Percentiles rank a stretch among this genome's conserved stretches.
Evolutionary conservation across 805 yeast genomes (phyloP).

Genomic region (Yarrowia yakushimensis): DNA sequence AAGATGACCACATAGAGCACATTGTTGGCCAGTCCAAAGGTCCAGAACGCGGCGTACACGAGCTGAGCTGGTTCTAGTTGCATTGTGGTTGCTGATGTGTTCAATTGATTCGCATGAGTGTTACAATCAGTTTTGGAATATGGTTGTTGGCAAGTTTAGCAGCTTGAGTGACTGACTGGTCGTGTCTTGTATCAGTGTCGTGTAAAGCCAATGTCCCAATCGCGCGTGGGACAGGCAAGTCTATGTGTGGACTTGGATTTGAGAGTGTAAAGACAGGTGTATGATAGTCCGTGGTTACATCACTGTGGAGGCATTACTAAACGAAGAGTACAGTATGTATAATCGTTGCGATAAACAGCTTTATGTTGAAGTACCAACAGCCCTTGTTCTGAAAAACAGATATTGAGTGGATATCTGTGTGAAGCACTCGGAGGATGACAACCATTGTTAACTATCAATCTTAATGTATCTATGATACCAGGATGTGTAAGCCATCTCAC

Average conservation of each 20-base stretch:
- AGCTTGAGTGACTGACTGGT: not conserved
- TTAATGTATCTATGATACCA: too few species aligned
- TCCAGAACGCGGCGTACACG: conserved; percentile 53
- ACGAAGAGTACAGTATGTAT: too few species aligned
- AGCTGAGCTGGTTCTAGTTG: conserved; percentile 8
- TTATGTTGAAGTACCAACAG: too few species aligned
- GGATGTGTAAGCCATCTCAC: too few species aligned
- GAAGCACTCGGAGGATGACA: too few species aligned
- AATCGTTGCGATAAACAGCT: too few species aligned
- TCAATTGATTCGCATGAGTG: not conserved
- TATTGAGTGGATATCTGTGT: too few species aligned
- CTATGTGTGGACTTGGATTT: not conserved
- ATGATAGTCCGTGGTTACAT: too few species aligned
- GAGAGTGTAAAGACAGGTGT: not conserved
- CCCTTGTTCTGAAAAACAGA: too few species aligned
- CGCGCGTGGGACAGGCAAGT: conserved; percentile 14
- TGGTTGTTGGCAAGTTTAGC: not conserved
- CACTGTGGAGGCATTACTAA: too few species aligned
- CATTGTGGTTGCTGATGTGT: not conserved
- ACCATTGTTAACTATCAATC: too few species aligned
- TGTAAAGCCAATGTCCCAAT: conserved; percentile 4
- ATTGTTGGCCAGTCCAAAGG: conserved; percentile 84
- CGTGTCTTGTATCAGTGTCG: not conserved
- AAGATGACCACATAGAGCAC: conserved; percentile 86
- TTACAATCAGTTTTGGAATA: not conserved